These are phyloP conservation scores for Scenedesmus sp. DNA, from an alignment of 163 green algal species.

Conservation along the genomic window DNA sequence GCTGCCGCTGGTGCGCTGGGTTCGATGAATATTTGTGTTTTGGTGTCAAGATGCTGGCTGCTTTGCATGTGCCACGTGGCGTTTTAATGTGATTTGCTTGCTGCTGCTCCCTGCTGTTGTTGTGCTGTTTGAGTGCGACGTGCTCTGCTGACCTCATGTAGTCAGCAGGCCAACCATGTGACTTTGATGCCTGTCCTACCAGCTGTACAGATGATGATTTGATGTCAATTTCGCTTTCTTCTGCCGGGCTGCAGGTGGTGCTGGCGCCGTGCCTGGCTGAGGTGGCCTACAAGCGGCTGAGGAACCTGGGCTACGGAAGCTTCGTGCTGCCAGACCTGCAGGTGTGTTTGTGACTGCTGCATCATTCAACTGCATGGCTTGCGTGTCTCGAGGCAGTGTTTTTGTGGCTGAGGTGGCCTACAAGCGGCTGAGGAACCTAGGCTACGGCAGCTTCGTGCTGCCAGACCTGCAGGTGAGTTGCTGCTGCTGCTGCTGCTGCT, in stretches of 20 bases:
- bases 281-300: conserved; percentile 35
- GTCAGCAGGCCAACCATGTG: neutral
- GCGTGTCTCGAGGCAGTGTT: too few species aligned
- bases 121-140: neutral
- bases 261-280: conserved; percentile 7
- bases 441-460: conserved; percentile 40
- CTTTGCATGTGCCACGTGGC: neutral
- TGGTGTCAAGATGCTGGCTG: neutral
- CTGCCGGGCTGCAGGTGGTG: neutral
- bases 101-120: neutral
- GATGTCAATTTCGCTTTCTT: neutral
- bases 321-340: conserved; percentile 35
- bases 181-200: neutral
- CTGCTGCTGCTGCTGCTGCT: neutral
- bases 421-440: conserved; percentile 26
- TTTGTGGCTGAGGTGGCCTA: conserved; percentile 26
- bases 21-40: too few species aligned
- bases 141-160: neutral
- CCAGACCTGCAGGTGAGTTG: neutral
- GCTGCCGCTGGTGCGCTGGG: conserved; percentile 19
- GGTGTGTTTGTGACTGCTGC: neutral
- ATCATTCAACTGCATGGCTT: too few species aligned
- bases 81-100: neutral
- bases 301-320: conserved; percentile 22
- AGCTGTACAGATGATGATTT: neutral